phyloP scores from a whole-genome alignment of 2,329 filamentous ascomycete species.

The Claviceps cyperi region DNA sequence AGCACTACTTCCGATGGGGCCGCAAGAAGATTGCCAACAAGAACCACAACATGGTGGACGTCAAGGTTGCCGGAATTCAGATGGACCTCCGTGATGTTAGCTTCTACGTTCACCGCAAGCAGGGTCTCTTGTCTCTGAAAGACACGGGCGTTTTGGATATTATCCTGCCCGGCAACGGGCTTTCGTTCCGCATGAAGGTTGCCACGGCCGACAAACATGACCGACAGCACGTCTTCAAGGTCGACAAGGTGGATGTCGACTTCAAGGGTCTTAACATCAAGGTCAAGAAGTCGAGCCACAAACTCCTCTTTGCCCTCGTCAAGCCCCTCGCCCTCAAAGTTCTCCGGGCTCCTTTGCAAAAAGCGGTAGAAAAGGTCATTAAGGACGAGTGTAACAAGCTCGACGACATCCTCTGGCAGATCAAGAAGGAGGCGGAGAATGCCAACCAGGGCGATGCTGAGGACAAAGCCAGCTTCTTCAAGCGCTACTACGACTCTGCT shows the following conservation, averaged over 20 bases:
- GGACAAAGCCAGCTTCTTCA: constrained; percentile 69
- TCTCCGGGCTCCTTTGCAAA: constrained; percentile 71
- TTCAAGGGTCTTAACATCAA: constrained; percentile 76
- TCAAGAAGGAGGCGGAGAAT: constrained; percentile 74
- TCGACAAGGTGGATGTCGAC: constrained; percentile 75
- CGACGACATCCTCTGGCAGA: constrained; percentile 56
- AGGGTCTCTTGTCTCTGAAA: constrained; percentile 76
- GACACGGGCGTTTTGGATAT: constrained; percentile 85
- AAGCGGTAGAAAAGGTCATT: constrained; percentile 79
- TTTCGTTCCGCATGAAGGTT: constrained; percentile 84
- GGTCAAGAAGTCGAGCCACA: constrained; percentile 89
- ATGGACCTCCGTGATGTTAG: constrained; percentile 83
- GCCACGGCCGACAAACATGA: constrained; percentile 67
- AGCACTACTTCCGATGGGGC: constrained; percentile 92
- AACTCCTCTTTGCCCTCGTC: constrained; percentile 71
- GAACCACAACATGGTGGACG: constrained; percentile 67
- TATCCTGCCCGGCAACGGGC: constrained; percentile 70
- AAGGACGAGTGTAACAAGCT: constrained; percentile 65
- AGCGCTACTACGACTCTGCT: constrained; percentile 62
- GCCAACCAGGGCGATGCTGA: constrained; percentile 52
- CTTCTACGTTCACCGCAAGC: constrained; percentile 90
- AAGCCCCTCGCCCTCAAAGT: constrained; percentile 79
- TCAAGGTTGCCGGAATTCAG: constrained; percentile 80
- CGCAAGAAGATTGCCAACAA: constrained; percentile 75
- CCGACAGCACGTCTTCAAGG: constrained; percentile 77